Evolutionary conservation across 768 basidiomycete species (phyloP).

Genomic region (Leucogyrophana mollusca): DNA sequence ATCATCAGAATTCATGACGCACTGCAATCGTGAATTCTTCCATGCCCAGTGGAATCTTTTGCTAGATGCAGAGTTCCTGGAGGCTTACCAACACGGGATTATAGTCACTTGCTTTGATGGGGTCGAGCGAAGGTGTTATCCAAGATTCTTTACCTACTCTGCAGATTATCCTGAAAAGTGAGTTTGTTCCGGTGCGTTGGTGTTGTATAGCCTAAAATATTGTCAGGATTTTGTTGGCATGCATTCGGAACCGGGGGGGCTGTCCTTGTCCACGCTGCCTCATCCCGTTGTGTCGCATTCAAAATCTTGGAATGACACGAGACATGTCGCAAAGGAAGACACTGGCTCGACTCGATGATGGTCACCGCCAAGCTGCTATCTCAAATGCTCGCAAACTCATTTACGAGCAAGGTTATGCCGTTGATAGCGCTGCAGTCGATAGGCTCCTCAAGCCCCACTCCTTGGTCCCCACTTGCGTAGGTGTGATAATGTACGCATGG

Average conservation of each 20-base stretch:
- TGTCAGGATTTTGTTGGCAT: constrained; percentile 17
- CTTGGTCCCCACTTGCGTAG: background rate
- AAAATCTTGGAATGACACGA: constrained; percentile 16
- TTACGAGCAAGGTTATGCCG: constrained; percentile 1
- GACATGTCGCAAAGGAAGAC: background rate
- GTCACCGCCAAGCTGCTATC: background rate
- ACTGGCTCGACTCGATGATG: background rate
- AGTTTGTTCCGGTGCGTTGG: no score
- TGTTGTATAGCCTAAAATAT: background rate
- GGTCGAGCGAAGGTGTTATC: constrained; percentile 9
- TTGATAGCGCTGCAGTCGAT: constrained; percentile 1
- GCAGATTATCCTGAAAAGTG: constrained; percentile 15
- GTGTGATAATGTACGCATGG: background rate
- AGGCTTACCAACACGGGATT: constrained; percentile 11
- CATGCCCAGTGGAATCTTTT: constrained; percentile 14
- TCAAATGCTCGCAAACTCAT: background rate
- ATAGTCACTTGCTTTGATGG: constrained; percentile 11
- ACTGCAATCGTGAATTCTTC: constrained; percentile 13
- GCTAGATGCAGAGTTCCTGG: constrained; percentile 12
- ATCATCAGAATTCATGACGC: constrained; percentile 3
- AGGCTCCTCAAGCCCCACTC: background rate
- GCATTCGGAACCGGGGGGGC: constrained; percentile 17
- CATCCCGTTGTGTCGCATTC: constrained; percentile 14
- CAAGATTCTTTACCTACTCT: constrained; percentile 13
- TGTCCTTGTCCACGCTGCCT: constrained; percentile 32